Percentiles rank a stretch among this genome's conserved stretches.
These are phyloP conservation scores for Alternaria brassicae DNA, from an alignment of 2,329 filamentous ascomycete species.

Conservation along the genomic window DNA sequence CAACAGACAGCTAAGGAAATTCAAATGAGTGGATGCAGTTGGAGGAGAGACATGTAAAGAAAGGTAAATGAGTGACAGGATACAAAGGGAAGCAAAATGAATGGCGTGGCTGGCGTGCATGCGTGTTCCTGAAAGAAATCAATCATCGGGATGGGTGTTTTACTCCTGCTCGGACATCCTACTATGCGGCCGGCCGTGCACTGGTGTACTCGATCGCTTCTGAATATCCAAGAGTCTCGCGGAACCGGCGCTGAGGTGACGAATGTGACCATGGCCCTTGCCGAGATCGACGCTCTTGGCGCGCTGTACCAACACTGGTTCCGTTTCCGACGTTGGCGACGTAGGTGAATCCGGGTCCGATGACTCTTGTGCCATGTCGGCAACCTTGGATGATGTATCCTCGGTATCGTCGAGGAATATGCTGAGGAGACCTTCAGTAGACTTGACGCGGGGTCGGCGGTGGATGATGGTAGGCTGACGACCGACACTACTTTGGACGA, in stretches of 20 bases:
- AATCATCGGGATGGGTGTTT: conserved; percentile 23
- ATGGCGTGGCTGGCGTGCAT: conserved; percentile 44
- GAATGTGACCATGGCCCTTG: conserved; percentile 70
- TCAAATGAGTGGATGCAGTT: conserved; percentile 15
- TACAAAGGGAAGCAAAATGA: conserved; percentile 50
- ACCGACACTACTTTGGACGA: conserved; percentile 60
- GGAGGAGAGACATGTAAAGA: conserved; percentile 36
- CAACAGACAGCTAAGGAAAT: conserved; percentile 16
- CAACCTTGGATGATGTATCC: conserved; percentile 42
- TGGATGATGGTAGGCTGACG: conserved; percentile 71
- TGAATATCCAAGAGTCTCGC: conserved; percentile 74
- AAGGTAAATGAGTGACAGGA: conserved; percentile 41
- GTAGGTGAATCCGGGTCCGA: conserved; percentile 42
- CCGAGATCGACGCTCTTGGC: conserved; percentile 75
- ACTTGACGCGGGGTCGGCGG: conserved; percentile 64
- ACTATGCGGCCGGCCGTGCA: conserved; percentile 39
- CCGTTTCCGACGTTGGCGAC: conserved; percentile 39
- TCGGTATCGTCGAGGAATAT: conserved; percentile 53
- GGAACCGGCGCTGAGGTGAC: conserved; percentile 79
- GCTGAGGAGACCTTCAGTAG: conserved; percentile 66
- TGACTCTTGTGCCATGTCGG: conserved; percentile 37
- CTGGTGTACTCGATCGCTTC: conserved; percentile 43
- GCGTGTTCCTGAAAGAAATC: conserved; percentile 24
- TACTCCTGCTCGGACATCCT: conserved; percentile 32
- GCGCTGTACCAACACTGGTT: conserved; percentile 59